Conservation (phyloP, 2,329 filamentous ascomycete species). For the Kalmusia sp. region DNA sequence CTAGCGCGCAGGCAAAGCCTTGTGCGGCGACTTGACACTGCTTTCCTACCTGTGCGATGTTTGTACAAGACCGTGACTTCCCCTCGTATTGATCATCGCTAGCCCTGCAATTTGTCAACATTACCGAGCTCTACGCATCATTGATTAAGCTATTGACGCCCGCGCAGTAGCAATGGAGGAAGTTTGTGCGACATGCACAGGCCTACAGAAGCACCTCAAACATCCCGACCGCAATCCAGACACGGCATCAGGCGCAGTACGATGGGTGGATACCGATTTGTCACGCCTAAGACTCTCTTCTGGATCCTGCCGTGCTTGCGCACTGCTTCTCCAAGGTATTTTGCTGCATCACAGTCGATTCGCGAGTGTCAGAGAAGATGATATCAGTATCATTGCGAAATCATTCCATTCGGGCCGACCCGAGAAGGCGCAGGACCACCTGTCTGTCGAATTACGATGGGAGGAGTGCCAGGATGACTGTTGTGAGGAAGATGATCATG, state of each 20-base stretch:
- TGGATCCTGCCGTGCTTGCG: conserved; percentile 39
- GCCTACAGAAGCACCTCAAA: conserved; percentile 39
- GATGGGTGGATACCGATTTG: conserved; percentile 38
- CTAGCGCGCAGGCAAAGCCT: conserved; percentile 2
- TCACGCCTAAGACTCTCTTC: conserved; percentile 37
- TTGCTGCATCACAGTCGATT: conserved; percentile 42
- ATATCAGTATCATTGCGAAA: conserved; percentile 35
- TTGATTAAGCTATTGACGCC: not conserved
- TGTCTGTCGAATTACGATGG: conserved; percentile 45
- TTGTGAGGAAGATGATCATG: conserved; percentile 27
- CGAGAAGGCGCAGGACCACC: conserved; percentile 34
- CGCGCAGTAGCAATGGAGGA: conserved; percentile 29
- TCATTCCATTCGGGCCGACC: conserved; percentile 26
- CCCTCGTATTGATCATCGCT: not conserved
- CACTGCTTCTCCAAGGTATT: conserved; percentile 41
- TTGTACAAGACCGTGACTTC: not conserved
- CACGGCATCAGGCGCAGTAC: conserved; percentile 17
- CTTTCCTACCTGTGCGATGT: not conserved
- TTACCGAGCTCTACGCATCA: not conserved
- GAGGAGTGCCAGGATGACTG: conserved; percentile 24
- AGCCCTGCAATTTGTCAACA: not conserved
- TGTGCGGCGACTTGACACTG: not conserved
- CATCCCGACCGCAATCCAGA: conserved; percentile 23
- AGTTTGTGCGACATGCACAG: conserved; percentile 42
- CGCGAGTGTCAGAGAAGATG: conserved; percentile 29